These are phyloP conservation scores for Entomortierella chlamydospora DNA, from an alignment of 192 early-diverging fungal species.

Conservation along the genomic window DNA sequence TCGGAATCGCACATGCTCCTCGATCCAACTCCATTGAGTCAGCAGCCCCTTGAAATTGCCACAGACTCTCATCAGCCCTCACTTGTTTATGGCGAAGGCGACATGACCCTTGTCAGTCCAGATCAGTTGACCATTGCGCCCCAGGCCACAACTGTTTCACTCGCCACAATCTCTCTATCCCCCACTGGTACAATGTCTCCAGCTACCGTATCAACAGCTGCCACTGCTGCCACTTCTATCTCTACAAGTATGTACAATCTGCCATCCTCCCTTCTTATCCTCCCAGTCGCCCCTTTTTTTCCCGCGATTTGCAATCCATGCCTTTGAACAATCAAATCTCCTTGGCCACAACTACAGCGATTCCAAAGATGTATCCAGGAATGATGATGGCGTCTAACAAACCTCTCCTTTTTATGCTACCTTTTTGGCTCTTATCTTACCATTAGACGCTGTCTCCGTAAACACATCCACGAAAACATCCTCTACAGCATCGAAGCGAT, in stretches of 20 bases:
- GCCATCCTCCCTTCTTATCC: not conserved
- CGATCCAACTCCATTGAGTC: constrained; percentile 14
- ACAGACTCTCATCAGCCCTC: constrained; percentile 3
- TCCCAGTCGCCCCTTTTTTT: not conserved
- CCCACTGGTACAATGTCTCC: constrained; percentile 1
- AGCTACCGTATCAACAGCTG: constrained; percentile 1
- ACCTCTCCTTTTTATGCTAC: not conserved
- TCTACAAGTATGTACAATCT: constrained; percentile 7
- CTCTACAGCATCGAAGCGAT: constrained; percentile 18
- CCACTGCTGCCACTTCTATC: not conserved
- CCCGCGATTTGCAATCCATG: no score
- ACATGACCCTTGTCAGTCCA: constrained; percentile 21
- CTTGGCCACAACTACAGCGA: not conserved
- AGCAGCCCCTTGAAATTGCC: constrained; percentile 12
- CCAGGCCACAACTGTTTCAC: constrained; percentile 31
- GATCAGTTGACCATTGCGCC: constrained; percentile 47
- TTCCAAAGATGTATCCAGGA: not conserved
- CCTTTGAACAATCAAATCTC: no score
- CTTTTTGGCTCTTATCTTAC: not conserved
- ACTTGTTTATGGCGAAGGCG: constrained; percentile 4
- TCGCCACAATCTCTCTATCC: constrained; percentile 7
- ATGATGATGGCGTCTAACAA: not conserved
- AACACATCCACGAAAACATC: constrained; percentile 3
- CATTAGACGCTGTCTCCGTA: not conserved
- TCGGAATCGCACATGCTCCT: constrained; percentile 5